Conservation (phyloP, 2,329 filamentous ascomycete species). For the Ophiostoma australiae region DNA sequence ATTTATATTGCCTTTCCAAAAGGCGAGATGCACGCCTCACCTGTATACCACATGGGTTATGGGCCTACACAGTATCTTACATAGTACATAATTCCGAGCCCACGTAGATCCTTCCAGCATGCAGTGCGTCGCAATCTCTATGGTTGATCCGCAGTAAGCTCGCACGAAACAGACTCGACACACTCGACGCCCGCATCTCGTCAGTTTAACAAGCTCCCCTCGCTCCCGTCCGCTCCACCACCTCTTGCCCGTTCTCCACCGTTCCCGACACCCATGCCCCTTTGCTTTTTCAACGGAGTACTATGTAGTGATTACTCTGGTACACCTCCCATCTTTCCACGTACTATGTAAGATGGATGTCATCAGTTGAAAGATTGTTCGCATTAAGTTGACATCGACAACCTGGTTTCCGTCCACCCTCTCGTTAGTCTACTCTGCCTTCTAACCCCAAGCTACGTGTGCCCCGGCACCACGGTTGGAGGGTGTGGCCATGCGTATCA, state of each 20-base stretch:
- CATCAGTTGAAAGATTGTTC: not conserved
- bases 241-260: slow-evolving; percentile 14
- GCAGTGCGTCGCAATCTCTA: not conserved
- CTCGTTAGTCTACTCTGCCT: not conserved
- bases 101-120: not conserved
- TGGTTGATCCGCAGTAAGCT: not conserved
- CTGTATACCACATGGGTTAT: not conserved
- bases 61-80: not conserved
- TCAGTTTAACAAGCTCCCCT: not conserved
- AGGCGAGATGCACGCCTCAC: not conserved
- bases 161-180: not conserved
- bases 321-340: not conserved
- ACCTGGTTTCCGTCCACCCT: slow-evolving; percentile 1
- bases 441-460: not conserved
- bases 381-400: not conserved
- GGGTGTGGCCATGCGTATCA: slow-evolving; percentile 19
- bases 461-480: slow-evolving; percentile 16
- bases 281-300: not conserved
- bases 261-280: slow-evolving; percentile 11
- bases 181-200: slow-evolving; percentile 3
- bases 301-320: not conserved
- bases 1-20: not conserved
- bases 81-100: not conserved
- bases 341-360: not conserved
- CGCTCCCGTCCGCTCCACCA: slow-evolving; percentile 18